Evolutionary conservation across 2,329 filamentous ascomycete genomes (phyloP).

Genomic region (Elsinoe necatrix): DNA sequence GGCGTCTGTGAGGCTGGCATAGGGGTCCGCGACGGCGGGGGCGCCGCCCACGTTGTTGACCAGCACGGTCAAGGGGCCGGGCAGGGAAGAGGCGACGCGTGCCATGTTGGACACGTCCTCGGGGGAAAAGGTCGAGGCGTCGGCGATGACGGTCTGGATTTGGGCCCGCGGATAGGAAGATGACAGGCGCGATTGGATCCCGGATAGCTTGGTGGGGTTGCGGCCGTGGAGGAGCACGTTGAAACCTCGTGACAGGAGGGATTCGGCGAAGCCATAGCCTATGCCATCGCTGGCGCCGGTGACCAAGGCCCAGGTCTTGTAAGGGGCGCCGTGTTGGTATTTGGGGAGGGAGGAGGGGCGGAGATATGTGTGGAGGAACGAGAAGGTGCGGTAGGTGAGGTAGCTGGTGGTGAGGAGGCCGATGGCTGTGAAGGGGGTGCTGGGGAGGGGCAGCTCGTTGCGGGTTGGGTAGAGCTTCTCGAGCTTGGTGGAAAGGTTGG

Average conservation of each 20-base stretch:
- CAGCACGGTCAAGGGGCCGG: slow-evolving; percentile 43
- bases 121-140: slow-evolving; percentile 32
- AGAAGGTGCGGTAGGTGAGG: slow-evolving; percentile 18
- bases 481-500: neutral
- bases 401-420: slow-evolving; percentile 10
- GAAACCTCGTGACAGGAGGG: slow-evolving; percentile 46
- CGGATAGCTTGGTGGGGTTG: slow-evolving; percentile 41
- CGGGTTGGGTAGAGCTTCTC: slow-evolving; percentile 7
- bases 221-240: slow-evolving; percentile 52
- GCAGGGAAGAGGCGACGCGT: slow-evolving; percentile 22
- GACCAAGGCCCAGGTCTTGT: slow-evolving; percentile 40
- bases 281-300: slow-evolving; percentile 51
- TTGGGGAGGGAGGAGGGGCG: slow-evolving; percentile 22
- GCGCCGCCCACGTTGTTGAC: slow-evolving; percentile 50
- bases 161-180: slow-evolving; percentile 33
- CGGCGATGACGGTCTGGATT: slow-evolving; percentile 38
- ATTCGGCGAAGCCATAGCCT: slow-evolving; percentile 42
- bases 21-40: slow-evolving; percentile 30
- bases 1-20: slow-evolving; percentile 21
- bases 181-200: slow-evolving; percentile 34
- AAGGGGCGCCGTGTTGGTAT: slow-evolving; percentile 19
- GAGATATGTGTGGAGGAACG: slow-evolving; percentile 23
- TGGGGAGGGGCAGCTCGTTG: neutral
- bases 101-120: slow-evolving; percentile 23
- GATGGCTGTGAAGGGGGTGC: slow-evolving; percentile 5